Evolutionary conservation across 768 basidiomycete genomes (phyloP).

Genomic region (Strobilomyces echinocephalus): DNA sequence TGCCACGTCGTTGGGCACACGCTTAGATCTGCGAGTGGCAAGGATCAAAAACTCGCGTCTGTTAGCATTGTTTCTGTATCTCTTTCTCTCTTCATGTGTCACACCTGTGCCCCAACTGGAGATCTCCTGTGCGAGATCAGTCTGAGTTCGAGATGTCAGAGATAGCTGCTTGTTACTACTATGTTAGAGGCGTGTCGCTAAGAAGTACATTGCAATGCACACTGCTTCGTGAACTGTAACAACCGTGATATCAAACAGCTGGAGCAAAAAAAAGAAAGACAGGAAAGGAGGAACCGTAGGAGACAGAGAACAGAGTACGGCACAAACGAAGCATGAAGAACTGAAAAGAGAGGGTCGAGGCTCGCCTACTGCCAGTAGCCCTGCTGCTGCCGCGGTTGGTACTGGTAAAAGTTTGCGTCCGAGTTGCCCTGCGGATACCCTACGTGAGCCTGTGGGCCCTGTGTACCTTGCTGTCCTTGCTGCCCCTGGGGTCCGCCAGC

Average conservation of each 20-base stretch:
- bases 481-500: conserved; percentile 46
- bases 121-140: too few species aligned
- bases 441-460: conserved; percentile 38
- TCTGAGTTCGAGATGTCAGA: background rate
- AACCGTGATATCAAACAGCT: conserved; percentile 28
- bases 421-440: conserved; percentile 52
- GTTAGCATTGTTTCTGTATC: conserved; percentile 7
- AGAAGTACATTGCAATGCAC: conserved; percentile 28
- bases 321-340: conserved; percentile 4
- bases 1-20: background rate
- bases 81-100: background rate
- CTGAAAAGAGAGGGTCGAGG: conserved; percentile 7
- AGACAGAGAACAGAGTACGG: conserved; percentile 6
- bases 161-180: conserved; percentile 11
- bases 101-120: background rate
- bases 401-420: conserved; percentile 67
- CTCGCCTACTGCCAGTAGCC: conserved; percentile 46
- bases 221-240: conserved; percentile 23
- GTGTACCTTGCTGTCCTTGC: conserved; percentile 37
- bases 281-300: conserved; percentile 5
- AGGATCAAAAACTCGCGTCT: background rate
- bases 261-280: conserved; percentile 18
- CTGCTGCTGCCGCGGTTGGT: conserved; percentile 63
- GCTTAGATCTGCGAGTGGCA: too few species aligned
- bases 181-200: conserved; percentile 20